phyloP scores from a whole-genome alignment of 2,329 filamentous ascomycete species.

The Exophiala xenobiotica region DNA sequence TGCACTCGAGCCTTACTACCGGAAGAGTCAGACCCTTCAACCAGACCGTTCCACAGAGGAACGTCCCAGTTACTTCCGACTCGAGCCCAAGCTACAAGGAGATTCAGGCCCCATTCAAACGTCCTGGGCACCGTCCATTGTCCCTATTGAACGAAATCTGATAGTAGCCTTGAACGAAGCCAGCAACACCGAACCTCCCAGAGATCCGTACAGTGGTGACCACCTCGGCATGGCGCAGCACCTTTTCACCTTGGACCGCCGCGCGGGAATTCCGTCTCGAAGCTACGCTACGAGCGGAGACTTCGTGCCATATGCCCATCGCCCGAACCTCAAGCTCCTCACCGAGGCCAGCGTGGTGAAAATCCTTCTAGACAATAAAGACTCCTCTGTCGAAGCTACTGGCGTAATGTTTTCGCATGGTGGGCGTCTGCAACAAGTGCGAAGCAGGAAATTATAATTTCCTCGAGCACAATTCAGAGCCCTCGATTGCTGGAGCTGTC shows the following conservation, averaged over 20 bases:
- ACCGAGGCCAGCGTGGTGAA: constrained; percentile 45
- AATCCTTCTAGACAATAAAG: constrained; percentile 26
- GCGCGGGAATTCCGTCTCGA: constrained; percentile 25
- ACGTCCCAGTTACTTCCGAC: too few species aligned
- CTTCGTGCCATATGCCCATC: constrained; percentile 34
- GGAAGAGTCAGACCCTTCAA: too few species aligned
- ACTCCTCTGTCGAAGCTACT: too few species aligned
- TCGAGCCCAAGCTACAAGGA: too few species aligned
- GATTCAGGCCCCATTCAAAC: too few species aligned
- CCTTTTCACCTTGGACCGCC: constrained; percentile 8
- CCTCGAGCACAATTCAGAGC: constrained; percentile 57
- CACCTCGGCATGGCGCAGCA: constrained; percentile 16
- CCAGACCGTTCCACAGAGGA: too few species aligned
- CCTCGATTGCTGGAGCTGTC: constrained; percentile 61
- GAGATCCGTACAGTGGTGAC: constrained; percentile 20
- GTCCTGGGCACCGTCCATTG: too few species aligned
- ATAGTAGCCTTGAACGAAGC: constrained; percentile 11
- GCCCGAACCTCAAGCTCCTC: constrained; percentile 49
- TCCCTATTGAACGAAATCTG: constrained; percentile 10
- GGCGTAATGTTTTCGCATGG: constrained; percentile 44
- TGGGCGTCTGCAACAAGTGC: constrained; percentile 38
- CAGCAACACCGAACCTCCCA: constrained; percentile 22
- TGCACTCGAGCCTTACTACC: constrained; percentile 30
- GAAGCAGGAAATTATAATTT: constrained; percentile 50
- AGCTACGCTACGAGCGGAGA: constrained; percentile 45